These are phyloP conservation scores for Exobasidium cylindrosporum DNA, from an alignment of 1,284 basidiomycete genomes.

Conservation along the genomic window DNA sequence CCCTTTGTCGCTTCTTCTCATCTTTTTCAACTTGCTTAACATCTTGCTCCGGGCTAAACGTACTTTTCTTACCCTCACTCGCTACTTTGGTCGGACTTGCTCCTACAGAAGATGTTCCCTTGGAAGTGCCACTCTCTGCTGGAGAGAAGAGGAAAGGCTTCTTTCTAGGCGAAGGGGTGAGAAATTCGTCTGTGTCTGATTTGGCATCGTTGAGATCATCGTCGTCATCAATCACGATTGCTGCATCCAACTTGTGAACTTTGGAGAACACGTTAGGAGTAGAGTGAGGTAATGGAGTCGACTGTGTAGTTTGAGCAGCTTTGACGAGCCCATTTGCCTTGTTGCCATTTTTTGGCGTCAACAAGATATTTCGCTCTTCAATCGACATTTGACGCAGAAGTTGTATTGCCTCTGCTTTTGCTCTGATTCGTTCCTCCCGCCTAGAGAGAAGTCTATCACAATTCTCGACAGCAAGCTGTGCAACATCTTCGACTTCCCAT, in stretches of 20 bases:
- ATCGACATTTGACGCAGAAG: conserved; percentile 26
- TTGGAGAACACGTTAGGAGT: neutral
- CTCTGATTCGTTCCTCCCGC: conserved; percentile 67
- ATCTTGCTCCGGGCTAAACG: neutral
- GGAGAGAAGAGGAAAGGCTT: neutral
- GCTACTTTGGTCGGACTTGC: neutral
- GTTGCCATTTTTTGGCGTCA: neutral
- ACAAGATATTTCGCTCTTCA: conserved; percentile 16
- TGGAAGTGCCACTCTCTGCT: conserved; percentile 57
- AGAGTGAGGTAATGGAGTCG: no score
- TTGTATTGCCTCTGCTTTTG: conserved; percentile 45
- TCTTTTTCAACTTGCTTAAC: conserved; percentile 20
- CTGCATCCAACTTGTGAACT: neutral
- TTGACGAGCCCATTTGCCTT: neutral
- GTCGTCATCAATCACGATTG: neutral
- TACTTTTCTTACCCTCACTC: neutral
- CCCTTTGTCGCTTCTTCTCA: conserved; percentile 46
- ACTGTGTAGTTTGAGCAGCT: neutral
- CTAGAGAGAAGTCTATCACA: conserved; percentile 68
- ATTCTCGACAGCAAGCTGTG: conserved; percentile 70
- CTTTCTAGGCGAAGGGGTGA: neutral
- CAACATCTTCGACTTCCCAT: conserved; percentile 73
- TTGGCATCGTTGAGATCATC: neutral
- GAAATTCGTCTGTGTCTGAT: neutral
- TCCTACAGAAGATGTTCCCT: neutral